Conservation (phyloP, 768 basidiomycete species). For the Lanmaoa pseudosensibilis region DNA sequence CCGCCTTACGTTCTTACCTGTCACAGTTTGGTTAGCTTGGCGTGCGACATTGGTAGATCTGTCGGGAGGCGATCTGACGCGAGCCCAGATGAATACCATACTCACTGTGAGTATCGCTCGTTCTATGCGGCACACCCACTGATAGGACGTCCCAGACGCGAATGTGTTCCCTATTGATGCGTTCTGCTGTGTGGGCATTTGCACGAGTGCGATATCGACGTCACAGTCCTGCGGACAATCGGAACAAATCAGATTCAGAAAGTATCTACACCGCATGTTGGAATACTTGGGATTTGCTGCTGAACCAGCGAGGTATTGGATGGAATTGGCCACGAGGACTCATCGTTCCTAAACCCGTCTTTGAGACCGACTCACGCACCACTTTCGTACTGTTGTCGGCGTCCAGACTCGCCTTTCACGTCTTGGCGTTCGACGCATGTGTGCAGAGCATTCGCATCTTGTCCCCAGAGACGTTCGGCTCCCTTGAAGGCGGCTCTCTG, state of each 20-base stretch:
- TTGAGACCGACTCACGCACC: conserved; percentile 9
- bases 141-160: conserved; percentile 9
- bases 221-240: neutral
- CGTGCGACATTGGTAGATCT: conserved; percentile 34
- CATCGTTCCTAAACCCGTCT: conserved; percentile 11
- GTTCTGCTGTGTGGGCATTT: conserved; percentile 22
- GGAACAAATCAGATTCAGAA: neutral
- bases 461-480: conserved; percentile 40
- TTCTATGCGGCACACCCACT: neutral
- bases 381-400: conserved; percentile 12
- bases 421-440: conserved; percentile 17
- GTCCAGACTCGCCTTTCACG: neutral
- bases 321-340: conserved; percentile 29
- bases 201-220: conserved; percentile 17
- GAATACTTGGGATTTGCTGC: conserved; percentile 29
- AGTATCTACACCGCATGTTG: conserved; percentile 20
- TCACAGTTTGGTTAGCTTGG: conserved; percentile 45
- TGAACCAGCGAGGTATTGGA: conserved; percentile 26
- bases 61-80: conserved; percentile 18
- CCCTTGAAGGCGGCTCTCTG: conserved; percentile 35
- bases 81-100: conserved; percentile 14
- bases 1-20: conserved; percentile 50
- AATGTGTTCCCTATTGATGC: conserved; percentile 17
- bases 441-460: conserved; percentile 26
- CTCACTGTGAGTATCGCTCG: conserved; percentile 20